Base-by-base conservation (phyloP, 1,139 yeast genomes). In the Protomyces macrosporus region DNA sequence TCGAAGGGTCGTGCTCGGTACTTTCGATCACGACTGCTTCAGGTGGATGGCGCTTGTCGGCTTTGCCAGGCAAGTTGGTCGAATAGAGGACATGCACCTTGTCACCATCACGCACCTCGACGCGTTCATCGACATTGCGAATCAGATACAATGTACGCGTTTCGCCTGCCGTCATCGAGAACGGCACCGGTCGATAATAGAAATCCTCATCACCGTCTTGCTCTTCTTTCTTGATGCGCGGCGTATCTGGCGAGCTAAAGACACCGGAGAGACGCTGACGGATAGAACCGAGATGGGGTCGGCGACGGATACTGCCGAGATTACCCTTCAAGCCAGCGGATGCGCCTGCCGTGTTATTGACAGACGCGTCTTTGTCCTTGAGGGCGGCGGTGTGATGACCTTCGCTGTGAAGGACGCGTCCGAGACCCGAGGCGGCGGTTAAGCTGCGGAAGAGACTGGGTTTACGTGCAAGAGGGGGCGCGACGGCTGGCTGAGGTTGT, bases 181-280 rank as follows among this genome's bases (percentile, higher is more conserved):
- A 55, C 9, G 60, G 60, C 12, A 45, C 32, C 9, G 60, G 60
- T 3, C 60, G 60, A 39, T 51, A 55, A 34, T 55, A 55, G 60
- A 45, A 23, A 23, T 45, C 33, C 39, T 42, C 52, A 40, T 55
- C 51, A 2, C 16, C 50, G 5, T 48, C 14, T 42, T 42, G 23
- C n/a, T 55, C 32, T 33, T 45, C 39, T 16, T 34, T 30, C 30
- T 51, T 32, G 33, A 16, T 34, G 16, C 53, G 35, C 53, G 53
- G 14, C n/a, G 45, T 23, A 36, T 55, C 60, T 3, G 45, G 39
- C 3, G 60, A 34, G 35, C 14, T 16, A 23, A 55, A 55, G 45
- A 55, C 51, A 10, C 36, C 53, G n/a, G 60, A 55, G 45, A 55
- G 53, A 33, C 60, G 51, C 30, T 55, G 40, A n/a, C 36, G 33